These are phyloP conservation scores for Cyclanthera cordifolia DNA, from an alignment of 306 rosid species.

Conservation along the genomic window DNA sequence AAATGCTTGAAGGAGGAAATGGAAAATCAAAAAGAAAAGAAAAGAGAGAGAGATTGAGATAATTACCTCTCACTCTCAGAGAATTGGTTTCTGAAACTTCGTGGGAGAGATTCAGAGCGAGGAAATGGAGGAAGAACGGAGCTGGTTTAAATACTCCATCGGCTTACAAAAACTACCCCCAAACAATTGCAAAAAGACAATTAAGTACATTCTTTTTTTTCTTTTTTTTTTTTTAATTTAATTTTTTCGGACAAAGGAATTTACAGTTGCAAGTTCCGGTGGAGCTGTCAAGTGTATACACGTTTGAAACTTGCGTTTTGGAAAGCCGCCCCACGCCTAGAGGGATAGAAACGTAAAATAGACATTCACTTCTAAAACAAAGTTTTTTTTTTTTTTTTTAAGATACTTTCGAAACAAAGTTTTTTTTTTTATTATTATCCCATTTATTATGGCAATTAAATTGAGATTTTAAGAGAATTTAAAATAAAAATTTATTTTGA, in stretches of 20 bases:
- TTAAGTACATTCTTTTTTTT: not conserved
- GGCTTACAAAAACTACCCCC: constrained; percentile 7
- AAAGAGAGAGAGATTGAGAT: not conserved
- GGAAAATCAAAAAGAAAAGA: not conserved
- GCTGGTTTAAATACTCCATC: constrained; percentile 4
- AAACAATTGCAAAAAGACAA: not conserved
- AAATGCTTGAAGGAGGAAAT: no score
- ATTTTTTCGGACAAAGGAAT: not conserved
- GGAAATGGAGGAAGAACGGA: not conserved
- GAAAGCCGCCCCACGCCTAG: constrained; percentile 1
- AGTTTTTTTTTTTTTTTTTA: not conserved
- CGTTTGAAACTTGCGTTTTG: constrained; percentile 14
- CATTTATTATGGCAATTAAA: no score
- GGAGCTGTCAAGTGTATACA: constrained; percentile 11
- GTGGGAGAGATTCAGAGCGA: constrained; percentile 3
- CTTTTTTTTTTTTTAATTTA: not conserved
- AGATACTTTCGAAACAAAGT: no score
- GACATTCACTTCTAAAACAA: not conserved
- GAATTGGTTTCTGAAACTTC: constrained; percentile 6
- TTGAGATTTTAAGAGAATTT: no score
- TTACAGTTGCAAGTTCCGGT: constrained; percentile 9
- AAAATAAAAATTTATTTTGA: no score
- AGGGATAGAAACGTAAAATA: not conserved
- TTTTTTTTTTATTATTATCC: not conserved
- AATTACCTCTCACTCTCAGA: not conserved